Evolutionary conservation across 306 rosid species (phyloP).

Genomic region (Dalbergia oliveri): DNA sequence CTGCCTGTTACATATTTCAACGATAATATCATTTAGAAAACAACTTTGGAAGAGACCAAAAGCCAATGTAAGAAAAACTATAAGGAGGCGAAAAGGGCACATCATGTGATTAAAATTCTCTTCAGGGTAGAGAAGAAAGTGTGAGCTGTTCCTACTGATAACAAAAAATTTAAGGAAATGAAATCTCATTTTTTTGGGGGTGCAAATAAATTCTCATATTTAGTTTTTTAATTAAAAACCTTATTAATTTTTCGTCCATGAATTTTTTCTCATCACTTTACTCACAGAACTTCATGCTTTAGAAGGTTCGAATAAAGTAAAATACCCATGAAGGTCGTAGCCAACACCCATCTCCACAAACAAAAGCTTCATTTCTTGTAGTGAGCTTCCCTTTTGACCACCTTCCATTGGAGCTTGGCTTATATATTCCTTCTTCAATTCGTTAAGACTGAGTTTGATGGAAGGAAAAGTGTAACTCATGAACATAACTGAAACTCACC

Average conservation of each 20-base stretch:
- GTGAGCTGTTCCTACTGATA: too few relatives aligned
- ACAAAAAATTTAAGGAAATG: too few relatives aligned
- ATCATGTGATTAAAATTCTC: too few relatives aligned
- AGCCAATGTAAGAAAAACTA: too few relatives aligned
- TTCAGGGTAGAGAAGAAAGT: too few relatives aligned
- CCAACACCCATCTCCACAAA: slow-evolving; percentile 99
- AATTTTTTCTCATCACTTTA: not conserved
- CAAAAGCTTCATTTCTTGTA: slow-evolving; percentile 70
- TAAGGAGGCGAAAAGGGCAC: too few relatives aligned
- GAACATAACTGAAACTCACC: not conserved
- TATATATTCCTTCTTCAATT: slow-evolving; percentile 23
- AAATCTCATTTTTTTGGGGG: too few relatives aligned
- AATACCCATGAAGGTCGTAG: slow-evolving; percentile 91
- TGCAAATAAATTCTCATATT: not conserved
- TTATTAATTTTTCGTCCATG: not conserved
- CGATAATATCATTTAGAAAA: not conserved
- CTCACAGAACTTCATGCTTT: not conserved
- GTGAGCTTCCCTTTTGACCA: slow-evolving; percentile 45
- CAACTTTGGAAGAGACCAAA: too few relatives aligned
- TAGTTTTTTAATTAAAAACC: too few relatives aligned
- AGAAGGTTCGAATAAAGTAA: not conserved
- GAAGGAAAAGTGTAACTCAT: not conserved
- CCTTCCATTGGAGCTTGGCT: slow-evolving; percentile 72
- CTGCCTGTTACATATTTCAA: slow-evolving; percentile 61
- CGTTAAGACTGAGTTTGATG: not conserved